Percentiles rank a stretch among this genome's conserved stretches.
Evolutionary conservation across 495 filamentous ascomycete genomes (phyloP).

Genomic region (Xylaria castorea): DNA sequence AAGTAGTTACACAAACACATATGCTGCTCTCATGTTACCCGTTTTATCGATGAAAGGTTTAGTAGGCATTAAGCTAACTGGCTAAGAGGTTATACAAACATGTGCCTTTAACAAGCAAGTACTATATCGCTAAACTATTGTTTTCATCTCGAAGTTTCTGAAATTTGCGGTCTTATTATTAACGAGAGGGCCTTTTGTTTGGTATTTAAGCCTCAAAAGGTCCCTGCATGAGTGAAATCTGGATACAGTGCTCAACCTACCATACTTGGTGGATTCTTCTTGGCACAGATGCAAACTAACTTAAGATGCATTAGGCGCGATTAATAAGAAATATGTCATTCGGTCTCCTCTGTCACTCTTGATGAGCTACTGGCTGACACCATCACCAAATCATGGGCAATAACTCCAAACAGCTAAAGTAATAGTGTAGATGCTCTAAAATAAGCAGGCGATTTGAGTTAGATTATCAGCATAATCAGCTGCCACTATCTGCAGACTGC

Average conservation of each 20-base stretch:
- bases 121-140: neutral
- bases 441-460: conserved; percentile 14
- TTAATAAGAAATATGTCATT: conserved; percentile 12
- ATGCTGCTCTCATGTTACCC: neutral
- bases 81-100: neutral
- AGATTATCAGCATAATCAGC: neutral
- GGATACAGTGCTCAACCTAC: neutral
- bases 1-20: neutral
- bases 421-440: conserved; percentile 11
- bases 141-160: neutral
- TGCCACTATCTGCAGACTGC: neutral
- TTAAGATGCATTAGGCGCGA: neutral
- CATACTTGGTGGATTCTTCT: neutral
- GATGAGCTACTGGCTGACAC: neutral
- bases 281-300: neutral
- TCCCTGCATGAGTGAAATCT: neutral
- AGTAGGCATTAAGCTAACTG: neutral
- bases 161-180: neutral
- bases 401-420: neutral
- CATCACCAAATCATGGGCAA: neutral
- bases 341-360: neutral
- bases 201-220: neutral
- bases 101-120: neutral
- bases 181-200: neutral
- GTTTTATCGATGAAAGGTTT: neutral